Evolutionary conservation across 108 stramenopile genomes (phyloP), one percentile per base, ranked within the genome.

Genomic region (Cyclotella atomus): DNA sequence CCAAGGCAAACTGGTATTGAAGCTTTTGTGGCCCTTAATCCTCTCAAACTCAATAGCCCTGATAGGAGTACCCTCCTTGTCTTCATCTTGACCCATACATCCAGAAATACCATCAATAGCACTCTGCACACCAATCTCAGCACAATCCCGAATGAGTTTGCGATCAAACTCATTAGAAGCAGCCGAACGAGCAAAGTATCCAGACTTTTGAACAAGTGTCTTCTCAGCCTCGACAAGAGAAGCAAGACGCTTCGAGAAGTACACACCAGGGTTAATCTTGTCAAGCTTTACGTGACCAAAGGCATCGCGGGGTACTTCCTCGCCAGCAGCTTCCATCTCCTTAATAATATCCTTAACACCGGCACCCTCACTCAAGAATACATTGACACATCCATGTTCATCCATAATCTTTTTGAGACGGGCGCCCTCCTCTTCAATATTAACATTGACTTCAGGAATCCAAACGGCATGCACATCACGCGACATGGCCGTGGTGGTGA

Each of bases 21-120:
- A 96, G 0, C 83, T 84, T 82, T 96, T 96, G 24, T 86, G 88
- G 52, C 96, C 96, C 81, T 95, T 96, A 84, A 96, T 89, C 46
- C 96, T 87, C 65, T 88, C 86, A 55, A 96, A 96, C 71, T 94
- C 96, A 81, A 96, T 95, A 17, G 91, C 89, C 47, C 95, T 87
- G 54, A 96, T 89, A 36, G 91, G 91, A 10, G 19, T 62, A n/a
- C 89, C 91, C 54, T 81, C 87, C 76, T 77, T 88, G 9, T 94
- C 91, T 70, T 96, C 96, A 54, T 96, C 96, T 83, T 95, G 83
- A 54, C 96, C 96, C 89, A 95, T 94, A 79, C 92, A 93, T 56
- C 96, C 96, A 23, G 88, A 87, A 12, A 83, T 63, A 27, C 91
- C 89, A 30, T 49, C 80, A 79, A 96, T 92, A 54, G 93, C 95